phyloP scores from a whole-genome alignment of 345 rosid species.

The Brassica incana region DNA sequence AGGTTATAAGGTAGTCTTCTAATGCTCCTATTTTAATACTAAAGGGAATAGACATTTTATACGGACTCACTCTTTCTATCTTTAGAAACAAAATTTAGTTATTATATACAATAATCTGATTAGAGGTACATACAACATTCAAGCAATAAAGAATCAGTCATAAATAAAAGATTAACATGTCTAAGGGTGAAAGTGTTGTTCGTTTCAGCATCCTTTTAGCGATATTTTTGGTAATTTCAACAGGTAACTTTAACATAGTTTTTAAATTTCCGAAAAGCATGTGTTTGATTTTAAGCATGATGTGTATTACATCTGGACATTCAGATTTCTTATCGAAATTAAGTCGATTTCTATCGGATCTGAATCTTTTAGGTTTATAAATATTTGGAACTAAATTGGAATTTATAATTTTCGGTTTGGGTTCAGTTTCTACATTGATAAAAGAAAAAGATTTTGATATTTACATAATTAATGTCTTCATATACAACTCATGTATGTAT shows the following conservation, averaged over 20 bases:
- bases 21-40: too few species aligned
- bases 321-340: not conserved
- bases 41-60: not conserved
- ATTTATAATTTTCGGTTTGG: not conserved
- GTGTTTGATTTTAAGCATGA: not conserved
- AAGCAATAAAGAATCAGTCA: not conserved
- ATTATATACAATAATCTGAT: not conserved
- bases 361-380: not conserved
- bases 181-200: not conserved
- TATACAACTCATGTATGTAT: not conserved
- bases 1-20: too few species aligned
- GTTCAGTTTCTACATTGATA: not conserved
- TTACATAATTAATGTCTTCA: not conserved
- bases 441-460: not conserved
- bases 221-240: not conserved
- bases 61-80: not conserved
- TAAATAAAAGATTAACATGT: not conserved
- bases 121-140: not conserved
- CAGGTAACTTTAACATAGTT: not conserved
- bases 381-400: not conserved
- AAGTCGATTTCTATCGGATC: not conserved
- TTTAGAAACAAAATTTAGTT: not conserved
- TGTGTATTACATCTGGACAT: not conserved
- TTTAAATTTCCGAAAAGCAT: not conserved
- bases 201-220: not conserved